These are phyloP conservation scores for Guillardia theta DNA, from an alignment of 78 protist genomes.

Conservation along the genomic window DNA sequence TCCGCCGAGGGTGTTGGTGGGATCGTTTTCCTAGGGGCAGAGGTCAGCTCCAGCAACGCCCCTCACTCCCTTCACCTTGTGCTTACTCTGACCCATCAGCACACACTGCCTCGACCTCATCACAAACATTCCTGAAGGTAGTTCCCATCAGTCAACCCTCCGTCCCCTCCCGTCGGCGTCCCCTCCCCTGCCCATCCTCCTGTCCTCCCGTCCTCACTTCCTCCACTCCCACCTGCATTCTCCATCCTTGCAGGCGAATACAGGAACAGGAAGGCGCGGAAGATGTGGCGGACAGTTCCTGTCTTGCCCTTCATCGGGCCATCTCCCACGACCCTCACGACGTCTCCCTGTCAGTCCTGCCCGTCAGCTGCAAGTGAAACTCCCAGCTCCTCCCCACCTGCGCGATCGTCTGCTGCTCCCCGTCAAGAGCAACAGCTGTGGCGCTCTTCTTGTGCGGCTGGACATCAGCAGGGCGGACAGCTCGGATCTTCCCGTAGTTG, in stretches of 20 bases:
- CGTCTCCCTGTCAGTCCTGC: not conserved
- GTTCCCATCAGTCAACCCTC: too few species aligned
- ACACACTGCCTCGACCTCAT: not conserved
- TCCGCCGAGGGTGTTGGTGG: not conserved
- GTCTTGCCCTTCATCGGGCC: not conserved
- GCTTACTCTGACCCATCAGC: not conserved
- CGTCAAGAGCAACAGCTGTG: not conserved
- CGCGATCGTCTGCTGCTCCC: not conserved
- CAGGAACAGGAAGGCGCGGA: constrained; percentile 14
- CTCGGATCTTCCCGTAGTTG: not conserved
- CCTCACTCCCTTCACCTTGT: too few species aligned
- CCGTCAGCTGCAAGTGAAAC: too few species aligned
- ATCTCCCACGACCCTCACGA: not conserved
- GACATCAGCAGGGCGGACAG: not conserved
- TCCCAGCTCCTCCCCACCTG: too few species aligned
- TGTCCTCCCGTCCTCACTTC: too few species aligned
- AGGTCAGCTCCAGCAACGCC: too few species aligned
- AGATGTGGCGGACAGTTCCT: not conserved
- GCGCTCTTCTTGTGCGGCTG: constrained; percentile 35
- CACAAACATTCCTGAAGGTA: not conserved
- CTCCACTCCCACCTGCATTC: too few species aligned
- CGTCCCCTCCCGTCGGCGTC: too few species aligned
- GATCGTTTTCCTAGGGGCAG: not conserved
- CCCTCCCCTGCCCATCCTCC: too few species aligned
- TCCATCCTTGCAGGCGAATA: not conserved